These are phyloP conservation scores for Hypomontagnella submonticulosa DNA, from an alignment of 495 filamentous ascomycete genomes.

Conservation along the genomic window DNA sequence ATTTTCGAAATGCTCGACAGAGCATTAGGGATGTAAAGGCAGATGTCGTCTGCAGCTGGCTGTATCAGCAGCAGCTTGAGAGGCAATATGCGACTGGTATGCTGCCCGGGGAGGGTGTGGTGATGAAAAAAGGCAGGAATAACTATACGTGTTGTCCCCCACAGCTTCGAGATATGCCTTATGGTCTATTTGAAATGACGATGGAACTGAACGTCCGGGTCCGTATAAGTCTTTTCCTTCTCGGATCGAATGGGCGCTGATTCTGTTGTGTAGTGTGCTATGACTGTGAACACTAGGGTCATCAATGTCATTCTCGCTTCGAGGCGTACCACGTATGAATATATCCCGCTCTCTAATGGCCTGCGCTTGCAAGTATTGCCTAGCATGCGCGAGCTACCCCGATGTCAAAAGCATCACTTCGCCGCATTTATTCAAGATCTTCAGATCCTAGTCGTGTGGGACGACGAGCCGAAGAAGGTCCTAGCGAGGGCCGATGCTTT, in stretches of 20 bases:
- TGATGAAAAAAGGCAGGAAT: conserved; percentile 66
- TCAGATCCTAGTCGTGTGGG: conserved; percentile 72
- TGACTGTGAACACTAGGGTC: conserved; percentile 68
- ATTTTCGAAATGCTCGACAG: conserved; percentile 47
- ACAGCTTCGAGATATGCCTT: conserved; percentile 59
- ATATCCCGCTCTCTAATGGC: conserved; percentile 66
- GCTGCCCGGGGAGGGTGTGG: conserved; percentile 66
- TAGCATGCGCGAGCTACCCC: conserved; percentile 63
- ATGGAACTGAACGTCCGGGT: conserved; percentile 65
- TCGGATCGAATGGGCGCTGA: background rate
- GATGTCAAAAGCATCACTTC: conserved; percentile 72
- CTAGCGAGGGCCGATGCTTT: conserved; percentile 61
- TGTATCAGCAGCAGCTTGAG: conserved; percentile 69
- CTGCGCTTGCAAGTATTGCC: conserved; percentile 69
- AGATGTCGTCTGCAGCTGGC: conserved; percentile 70
- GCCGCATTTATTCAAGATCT: conserved; percentile 71
- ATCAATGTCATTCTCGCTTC: conserved; percentile 65
- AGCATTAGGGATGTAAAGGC: conserved; percentile 63
- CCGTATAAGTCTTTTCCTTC: conserved; percentile 14
- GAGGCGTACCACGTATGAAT: conserved; percentile 53
- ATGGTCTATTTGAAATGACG: conserved; percentile 63
- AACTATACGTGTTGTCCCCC: conserved; percentile 66
- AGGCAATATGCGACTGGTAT: conserved; percentile 65
- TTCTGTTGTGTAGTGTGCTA: conserved; percentile 57
- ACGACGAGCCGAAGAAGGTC: conserved; percentile 68